phyloP scores from a whole-genome alignment of 345 rosid species.

The Zanthoxylum bungeanum region DNA sequence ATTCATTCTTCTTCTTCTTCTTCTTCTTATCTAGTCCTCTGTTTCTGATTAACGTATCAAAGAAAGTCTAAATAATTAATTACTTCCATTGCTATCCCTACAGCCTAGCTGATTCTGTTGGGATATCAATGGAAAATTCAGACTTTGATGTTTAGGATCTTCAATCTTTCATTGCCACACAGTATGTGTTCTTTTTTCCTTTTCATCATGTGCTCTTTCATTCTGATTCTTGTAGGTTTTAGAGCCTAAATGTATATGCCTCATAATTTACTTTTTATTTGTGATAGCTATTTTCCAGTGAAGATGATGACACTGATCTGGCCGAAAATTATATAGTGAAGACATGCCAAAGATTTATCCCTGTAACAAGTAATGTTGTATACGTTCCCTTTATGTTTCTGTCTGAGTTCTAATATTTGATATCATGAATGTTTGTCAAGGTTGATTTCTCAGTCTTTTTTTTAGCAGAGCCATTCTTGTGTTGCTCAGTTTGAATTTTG shows the following conservation, averaged over 20 bases:
- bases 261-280: conserved; percentile 5
- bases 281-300: conserved; percentile 66
- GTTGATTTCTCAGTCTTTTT: conserved; percentile 6
- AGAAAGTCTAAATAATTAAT: neutral
- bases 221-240: conserved; percentile 10
- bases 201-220: neutral
- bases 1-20: too few relatives aligned
- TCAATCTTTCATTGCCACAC: neutral
- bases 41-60: too few relatives aligned
- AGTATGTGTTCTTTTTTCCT: too few relatives aligned
- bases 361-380: conserved; percentile 67
- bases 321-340: conserved; percentile 83
- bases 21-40: too few relatives aligned
- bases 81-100: too few relatives aligned
- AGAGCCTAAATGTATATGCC: neutral
- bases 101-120: neutral
- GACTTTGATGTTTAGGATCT: neutral
- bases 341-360: conserved; percentile 93
- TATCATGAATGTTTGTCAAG: neutral
- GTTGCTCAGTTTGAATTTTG: neutral
- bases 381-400: conserved; percentile 10
- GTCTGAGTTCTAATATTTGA: conserved; percentile 1
- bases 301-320: conserved; percentile 78
- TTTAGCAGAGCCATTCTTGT: neutral
- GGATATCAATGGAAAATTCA: neutral